phyloP scores from a whole-genome alignment of 768 basidiomycete genomes.

The Boletus vinaceobasis region DNA sequence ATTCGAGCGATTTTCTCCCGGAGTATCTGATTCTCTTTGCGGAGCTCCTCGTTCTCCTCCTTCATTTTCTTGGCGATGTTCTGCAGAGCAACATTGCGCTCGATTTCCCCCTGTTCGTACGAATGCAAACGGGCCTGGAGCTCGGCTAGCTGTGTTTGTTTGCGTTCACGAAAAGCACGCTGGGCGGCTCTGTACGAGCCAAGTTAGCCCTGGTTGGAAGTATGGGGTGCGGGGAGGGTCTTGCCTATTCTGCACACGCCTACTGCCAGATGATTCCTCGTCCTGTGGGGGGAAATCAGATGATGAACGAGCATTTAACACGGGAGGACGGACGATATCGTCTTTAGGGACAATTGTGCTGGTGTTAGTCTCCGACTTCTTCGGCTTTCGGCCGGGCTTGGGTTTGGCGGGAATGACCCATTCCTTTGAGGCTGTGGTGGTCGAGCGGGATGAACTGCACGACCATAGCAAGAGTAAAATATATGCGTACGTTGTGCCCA shows the following conservation, averaged over 20 bases:
- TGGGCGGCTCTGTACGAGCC: slow-evolving; percentile 67
- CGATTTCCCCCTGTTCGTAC: slow-evolving; percentile 89
- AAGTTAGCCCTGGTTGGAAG: slow-evolving; percentile 5
- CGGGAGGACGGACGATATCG: slow-evolving; percentile 44
- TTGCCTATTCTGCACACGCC: slow-evolving; percentile 76
- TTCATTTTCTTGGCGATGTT: slow-evolving; percentile 79
- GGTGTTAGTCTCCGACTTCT: slow-evolving; percentile 53
- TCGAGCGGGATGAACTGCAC: neutral
- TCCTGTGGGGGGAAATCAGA: slow-evolving; percentile 22
- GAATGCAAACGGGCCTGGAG: slow-evolving; percentile 80
- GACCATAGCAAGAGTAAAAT: neutral
- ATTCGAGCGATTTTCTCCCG: slow-evolving; percentile 46
- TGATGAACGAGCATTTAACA: neutral
- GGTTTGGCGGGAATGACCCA: slow-evolving; percentile 87
- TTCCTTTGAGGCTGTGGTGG: slow-evolving; percentile 69
- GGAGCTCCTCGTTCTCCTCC: slow-evolving; percentile 78
- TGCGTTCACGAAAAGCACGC: slow-evolving; percentile 85
- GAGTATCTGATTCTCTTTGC: slow-evolving; percentile 61
- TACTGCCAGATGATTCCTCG: slow-evolving; percentile 52
- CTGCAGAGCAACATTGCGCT: slow-evolving; percentile 82
- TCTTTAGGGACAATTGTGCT: slow-evolving; percentile 34
- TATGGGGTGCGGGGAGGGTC: slow-evolving; percentile 6
- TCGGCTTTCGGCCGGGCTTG: slow-evolving; percentile 85
- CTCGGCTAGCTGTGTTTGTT: slow-evolving; percentile 83
- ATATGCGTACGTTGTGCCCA: slow-evolving; percentile 68